Evolutionary conservation across 2,329 filamentous ascomycete genomes (phyloP).

Genomic region (Coniochaeta prunicola): DNA sequence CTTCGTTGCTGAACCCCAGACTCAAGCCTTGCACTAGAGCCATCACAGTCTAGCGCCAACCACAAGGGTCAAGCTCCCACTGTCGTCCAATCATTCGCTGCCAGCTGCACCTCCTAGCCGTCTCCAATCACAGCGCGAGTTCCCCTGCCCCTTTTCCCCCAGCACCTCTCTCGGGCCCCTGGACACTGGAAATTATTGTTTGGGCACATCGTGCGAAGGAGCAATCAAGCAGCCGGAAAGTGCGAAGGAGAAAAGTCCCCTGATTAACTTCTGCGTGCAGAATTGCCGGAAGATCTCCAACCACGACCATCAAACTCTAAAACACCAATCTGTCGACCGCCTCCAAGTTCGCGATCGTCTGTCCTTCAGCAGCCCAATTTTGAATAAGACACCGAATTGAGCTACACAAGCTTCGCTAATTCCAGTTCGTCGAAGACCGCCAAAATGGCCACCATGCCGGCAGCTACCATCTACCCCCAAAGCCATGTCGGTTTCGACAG

Average conservation of each 20-base stretch:
- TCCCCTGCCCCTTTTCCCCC: conserved; percentile 31
- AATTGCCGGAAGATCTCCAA: background rate
- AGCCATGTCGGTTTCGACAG: conserved; percentile 99
- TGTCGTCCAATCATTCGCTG: conserved; percentile 3
- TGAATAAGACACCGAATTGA: conserved; percentile 13
- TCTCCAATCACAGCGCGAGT: conserved; percentile 15
- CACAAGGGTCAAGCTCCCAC: background rate
- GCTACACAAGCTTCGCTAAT: conserved; percentile 19
- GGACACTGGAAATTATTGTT: conserved; percentile 20
- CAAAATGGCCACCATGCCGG: conserved; percentile 56
- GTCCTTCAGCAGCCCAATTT: conserved; percentile 8
- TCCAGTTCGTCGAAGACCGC: conserved; percentile 11
- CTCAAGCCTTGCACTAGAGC: background rate
- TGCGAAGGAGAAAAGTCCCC: conserved; percentile 1
- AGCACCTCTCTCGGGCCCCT: conserved; percentile 13
- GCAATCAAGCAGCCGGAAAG: conserved; percentile 12
- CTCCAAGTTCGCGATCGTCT: background rate
- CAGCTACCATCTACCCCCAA: conserved; percentile 74
- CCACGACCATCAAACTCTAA: conserved; percentile 8
- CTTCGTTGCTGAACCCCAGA: background rate
- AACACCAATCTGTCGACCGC: background rate
- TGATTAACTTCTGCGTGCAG: background rate
- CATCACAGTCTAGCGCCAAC: background rate
- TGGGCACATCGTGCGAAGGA: conserved; percentile 10
- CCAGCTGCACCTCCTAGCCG: conserved; percentile 14